Conservation (phyloP, 257 asterid genomes). For the Solanum sejunctum region DNA sequence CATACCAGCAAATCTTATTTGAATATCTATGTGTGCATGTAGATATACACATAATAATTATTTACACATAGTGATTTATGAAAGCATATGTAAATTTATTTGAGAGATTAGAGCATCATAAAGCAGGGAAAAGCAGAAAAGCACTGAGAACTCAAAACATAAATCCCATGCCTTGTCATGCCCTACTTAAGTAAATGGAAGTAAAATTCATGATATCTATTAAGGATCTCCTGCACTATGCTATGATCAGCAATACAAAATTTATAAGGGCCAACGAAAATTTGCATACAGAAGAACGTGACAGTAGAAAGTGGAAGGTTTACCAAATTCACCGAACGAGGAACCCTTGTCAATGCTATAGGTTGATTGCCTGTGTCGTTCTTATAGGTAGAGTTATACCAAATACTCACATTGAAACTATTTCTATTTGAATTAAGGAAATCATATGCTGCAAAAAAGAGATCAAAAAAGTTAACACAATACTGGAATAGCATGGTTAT, state of each 20-base stretch:
- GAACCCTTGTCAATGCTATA: slow-evolving; percentile 62
- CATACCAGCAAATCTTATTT: neutral
- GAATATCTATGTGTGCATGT: neutral
- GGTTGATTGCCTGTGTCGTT: slow-evolving; percentile 57
- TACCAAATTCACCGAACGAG: slow-evolving; percentile 94
- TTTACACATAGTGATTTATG: neutral
- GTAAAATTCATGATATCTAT: neutral
- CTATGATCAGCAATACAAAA: neutral
- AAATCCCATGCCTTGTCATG: neutral
- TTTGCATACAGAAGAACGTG: neutral
- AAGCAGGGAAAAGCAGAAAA: neutral
- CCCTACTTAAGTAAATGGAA: neutral
- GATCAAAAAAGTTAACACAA: slow-evolving; percentile 11
- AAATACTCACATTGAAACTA: slow-evolving; percentile 56
- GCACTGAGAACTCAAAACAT: neutral
- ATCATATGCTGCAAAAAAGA: slow-evolving; percentile 70
- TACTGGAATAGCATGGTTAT: neutral
- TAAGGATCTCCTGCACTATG: neutral
- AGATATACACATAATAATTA: neutral
- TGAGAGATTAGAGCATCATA: neutral
- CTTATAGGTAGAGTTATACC: slow-evolving; percentile 91
- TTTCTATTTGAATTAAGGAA: slow-evolving; percentile 51
- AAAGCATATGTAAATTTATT: neutral
- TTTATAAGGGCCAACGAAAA: neutral
- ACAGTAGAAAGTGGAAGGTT: slow-evolving; percentile 5